These are phyloP conservation scores for Elsinoe ampelina DNA, from an alignment of 2,329 filamentous ascomycete species.

Conservation along the genomic window DNA sequence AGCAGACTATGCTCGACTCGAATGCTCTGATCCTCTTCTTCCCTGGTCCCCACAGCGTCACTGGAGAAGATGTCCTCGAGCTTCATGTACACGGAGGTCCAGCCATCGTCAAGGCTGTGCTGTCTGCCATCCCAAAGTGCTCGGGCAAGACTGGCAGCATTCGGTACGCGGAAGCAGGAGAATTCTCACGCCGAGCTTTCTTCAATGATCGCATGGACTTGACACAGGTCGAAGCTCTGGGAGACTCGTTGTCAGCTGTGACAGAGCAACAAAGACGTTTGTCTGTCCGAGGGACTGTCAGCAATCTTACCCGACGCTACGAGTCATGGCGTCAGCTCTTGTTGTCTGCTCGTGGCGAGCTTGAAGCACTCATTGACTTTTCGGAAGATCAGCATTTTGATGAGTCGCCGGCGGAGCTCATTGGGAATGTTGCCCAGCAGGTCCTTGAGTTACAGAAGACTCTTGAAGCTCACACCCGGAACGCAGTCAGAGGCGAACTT, in stretches of 20 bases:
- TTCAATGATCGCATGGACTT: conserved; percentile 77
- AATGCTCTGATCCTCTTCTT: conserved; percentile 77
- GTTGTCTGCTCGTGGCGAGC: conserved; percentile 73
- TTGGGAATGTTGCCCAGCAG: conserved; percentile 58
- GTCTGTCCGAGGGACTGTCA: conserved; percentile 66
- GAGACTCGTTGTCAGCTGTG: conserved; percentile 53
- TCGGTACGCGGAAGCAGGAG: conserved; percentile 86
- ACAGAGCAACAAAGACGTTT: conserved; percentile 90
- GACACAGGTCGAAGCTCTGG: conserved; percentile 64
- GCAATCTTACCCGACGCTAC: conserved; percentile 61
- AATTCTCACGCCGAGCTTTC: conserved; percentile 91
- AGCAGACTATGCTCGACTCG: conserved; percentile 56
- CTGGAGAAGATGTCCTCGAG: conserved; percentile 86
- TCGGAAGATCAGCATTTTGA: conserved; percentile 97
- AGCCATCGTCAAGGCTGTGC: conserved; percentile 78
- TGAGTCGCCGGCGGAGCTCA: conserved; percentile 65
- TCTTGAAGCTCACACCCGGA: conserved; percentile 62
- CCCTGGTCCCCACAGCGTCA: conserved; percentile 69
- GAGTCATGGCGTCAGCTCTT: conserved; percentile 71
- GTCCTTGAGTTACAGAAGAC: conserved; percentile 52
- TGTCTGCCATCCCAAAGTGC: conserved; percentile 62
- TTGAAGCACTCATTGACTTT: conserved; percentile 95
- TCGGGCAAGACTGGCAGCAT: conserved; percentile 34
- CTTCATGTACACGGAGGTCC: conserved; percentile 88
- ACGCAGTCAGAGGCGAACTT: conserved; percentile 73